phyloP scores from a whole-genome alignment of 768 basidiomycete species.

The Sarcodon aspratus region DNA sequence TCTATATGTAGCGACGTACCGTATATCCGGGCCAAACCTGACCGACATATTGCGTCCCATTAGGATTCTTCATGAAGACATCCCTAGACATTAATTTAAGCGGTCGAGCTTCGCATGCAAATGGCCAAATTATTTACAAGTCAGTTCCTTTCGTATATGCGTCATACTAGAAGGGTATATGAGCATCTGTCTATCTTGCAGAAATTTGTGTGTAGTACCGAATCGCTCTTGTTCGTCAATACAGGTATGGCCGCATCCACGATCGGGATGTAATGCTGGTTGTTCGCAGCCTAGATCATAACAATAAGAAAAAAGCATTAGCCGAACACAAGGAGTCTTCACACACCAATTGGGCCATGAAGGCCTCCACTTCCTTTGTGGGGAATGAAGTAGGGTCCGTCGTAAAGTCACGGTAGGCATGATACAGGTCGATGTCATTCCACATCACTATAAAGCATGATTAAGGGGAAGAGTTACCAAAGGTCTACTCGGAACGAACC shows the following conservation, averaged over 20 bases:
- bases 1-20: constrained; percentile 19
- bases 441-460: constrained; percentile 43
- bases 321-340: neutral
- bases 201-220: constrained; percentile 28
- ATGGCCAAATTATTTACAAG: constrained; percentile 24
- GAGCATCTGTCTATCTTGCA: neutral
- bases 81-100: constrained; percentile 25
- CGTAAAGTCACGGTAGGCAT: constrained; percentile 60
- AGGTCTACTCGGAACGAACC: constrained; percentile 20
- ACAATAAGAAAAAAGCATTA: neutral
- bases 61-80: constrained; percentile 65
- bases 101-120: neutral
- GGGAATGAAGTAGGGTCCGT: constrained; percentile 56
- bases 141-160: constrained; percentile 55
- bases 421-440: constrained; percentile 71
- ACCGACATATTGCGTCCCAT: constrained; percentile 61
- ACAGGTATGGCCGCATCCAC: constrained; percentile 53
- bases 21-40: constrained; percentile 74
- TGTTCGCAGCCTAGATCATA: constrained; percentile 23
- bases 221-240: constrained; percentile 46
- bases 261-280: constrained; percentile 58
- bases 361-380: constrained; percentile 34
- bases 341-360: constrained; percentile 47
- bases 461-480: neutral
- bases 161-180: constrained; percentile 35